Evolutionary conservation across 495 filamentous ascomycete genomes (phyloP), one percentile per base, ranked within the genome.

Genomic region (Hypoxylon rickii): DNA sequence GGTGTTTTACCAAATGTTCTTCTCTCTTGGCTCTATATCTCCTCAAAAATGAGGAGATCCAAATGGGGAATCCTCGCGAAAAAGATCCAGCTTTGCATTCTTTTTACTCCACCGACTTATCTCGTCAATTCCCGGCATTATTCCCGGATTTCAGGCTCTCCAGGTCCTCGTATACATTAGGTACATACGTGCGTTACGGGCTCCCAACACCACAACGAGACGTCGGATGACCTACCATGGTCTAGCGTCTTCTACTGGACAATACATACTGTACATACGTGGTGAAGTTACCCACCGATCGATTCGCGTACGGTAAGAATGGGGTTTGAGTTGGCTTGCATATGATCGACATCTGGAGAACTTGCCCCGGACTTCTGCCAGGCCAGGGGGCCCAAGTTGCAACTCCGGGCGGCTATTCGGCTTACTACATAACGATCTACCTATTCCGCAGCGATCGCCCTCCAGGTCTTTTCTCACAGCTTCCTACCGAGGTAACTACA

Each of bases 241-340:
- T 19, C 32, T 52, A 58, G 47, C 19, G 41, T 17, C 22, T 44
- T 31, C 34, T 36, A 10, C 16, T 51, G 24, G n/a, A n/a, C n/a
- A n/a, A n/a, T n/a, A n/a, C n/a, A n/a, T n/a, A n/a, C n/a, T n/a
- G n/a, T n/a, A n/a, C n/a, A n/a, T n/a, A n/a, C n/a, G n/a, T n/a
- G n/a, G n/a, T n/a, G n/a, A n/a, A n/a, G n/a, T n/a, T n/a, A n/a
- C n/a, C n/a, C n/a, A n/a, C 41, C 46, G 40, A 15, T 51, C 29
- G 24, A 45, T 51, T 34, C n/a, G n/a, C n/a, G n/a, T n/a, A n/a
- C n/a, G n/a, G n/a, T n/a, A n/a, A n/a, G n/a, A n/a, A n/a, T n/a
- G n/a, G n/a, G n/a, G n/a, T n/a, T 43, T 55, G 44, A 61, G 50
- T 19, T 55, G 57, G 57, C 57, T 51, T 55, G 57, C 57, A 61